Percentiles rank a stretch among this genome's conserved stretches.
These are phyloP conservation scores for Collybiopsis luxurians DNA, from an alignment of 768 basidiomycete species.

Conservation along the genomic window DNA sequence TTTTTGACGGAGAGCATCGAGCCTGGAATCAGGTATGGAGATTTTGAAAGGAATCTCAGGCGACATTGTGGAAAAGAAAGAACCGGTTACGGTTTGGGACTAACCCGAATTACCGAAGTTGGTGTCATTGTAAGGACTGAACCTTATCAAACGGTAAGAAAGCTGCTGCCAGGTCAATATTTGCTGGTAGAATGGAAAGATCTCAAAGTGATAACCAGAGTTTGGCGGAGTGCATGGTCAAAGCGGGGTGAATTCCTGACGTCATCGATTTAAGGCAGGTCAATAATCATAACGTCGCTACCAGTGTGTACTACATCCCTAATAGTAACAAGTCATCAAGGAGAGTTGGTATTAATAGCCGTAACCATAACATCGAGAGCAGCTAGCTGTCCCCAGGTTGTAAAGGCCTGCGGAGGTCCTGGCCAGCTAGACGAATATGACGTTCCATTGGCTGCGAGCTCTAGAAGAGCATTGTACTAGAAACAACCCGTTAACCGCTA, in stretches of 20 bases:
- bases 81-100: too few species aligned
- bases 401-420: slow-evolving; percentile 43
- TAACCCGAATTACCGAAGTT: too few species aligned
- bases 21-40: slow-evolving; percentile 13
- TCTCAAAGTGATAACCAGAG: too few species aligned
- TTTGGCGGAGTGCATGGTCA: too few species aligned
- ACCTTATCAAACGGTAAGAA: too few species aligned
- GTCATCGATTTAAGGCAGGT: too few species aligned
- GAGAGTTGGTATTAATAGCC: slow-evolving; percentile 2
- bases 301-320: too few species aligned
- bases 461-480: slow-evolving; percentile 49
- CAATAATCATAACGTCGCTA: too few species aligned
- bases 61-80: background rate
- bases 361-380: slow-evolving; percentile 38
- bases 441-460: slow-evolving; percentile 40
- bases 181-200: too few species aligned
- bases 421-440: slow-evolving; percentile 46
- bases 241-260: too few species aligned
- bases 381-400: slow-evolving; percentile 49
- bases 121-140: too few species aligned
- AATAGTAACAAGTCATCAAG: background rate
- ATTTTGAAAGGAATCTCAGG: slow-evolving; percentile 14
- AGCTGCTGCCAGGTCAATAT: too few species aligned
- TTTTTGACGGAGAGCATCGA: slow-evolving; percentile 15
- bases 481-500: background rate